Evolutionary conservation across 306 rosid species (phyloP).

Genomic region (Astragalus glycyphyllos): DNA sequence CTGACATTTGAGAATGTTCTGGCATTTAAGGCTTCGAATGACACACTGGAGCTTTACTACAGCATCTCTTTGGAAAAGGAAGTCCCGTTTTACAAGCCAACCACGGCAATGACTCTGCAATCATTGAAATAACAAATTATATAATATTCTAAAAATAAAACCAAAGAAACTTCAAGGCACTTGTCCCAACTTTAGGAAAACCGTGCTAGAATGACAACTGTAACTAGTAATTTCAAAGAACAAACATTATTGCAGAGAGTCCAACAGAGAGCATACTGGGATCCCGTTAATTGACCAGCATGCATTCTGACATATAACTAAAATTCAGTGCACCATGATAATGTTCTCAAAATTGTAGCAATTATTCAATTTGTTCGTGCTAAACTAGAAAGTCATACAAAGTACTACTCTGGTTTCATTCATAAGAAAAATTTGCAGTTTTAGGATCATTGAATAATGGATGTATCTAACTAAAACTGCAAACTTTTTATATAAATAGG

Average conservation of each 20-base stretch:
- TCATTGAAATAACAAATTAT: conserved; percentile 28
- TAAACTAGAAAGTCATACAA: conserved; percentile 22
- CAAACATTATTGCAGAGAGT: conserved; percentile 4
- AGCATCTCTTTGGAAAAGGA: conserved; percentile 59
- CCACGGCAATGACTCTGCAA: conserved; percentile 74
- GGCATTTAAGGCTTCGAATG: conserved; percentile 53
- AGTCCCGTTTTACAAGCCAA: conserved; percentile 63
- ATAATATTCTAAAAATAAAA: conserved; percentile 27
- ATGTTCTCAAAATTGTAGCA: background rate
- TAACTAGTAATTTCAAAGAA: conserved; percentile 27
- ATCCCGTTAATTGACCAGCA: conserved; percentile 6
- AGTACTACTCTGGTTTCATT: background rate
- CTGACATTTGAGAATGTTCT: conserved; percentile 50
- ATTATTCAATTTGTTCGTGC: background rate
- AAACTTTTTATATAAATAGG: background rate
- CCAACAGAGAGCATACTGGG: conserved; percentile 13
- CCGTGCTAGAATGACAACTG: conserved; percentile 6
- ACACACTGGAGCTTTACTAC: conserved; percentile 66
- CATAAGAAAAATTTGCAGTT: too few relatives aligned
- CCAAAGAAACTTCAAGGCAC: background rate
- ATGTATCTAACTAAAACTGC: too few relatives aligned
- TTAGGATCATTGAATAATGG: too few relatives aligned
- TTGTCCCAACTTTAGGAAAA: conserved; percentile 21
- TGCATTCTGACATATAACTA: background rate
- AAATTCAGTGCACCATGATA: background rate